Percentiles rank a stretch among this genome's conserved stretches.
These are phyloP conservation scores for Silene uniflora DNA, from an alignment of 148 eudicot species.

Conservation along the genomic window DNA sequence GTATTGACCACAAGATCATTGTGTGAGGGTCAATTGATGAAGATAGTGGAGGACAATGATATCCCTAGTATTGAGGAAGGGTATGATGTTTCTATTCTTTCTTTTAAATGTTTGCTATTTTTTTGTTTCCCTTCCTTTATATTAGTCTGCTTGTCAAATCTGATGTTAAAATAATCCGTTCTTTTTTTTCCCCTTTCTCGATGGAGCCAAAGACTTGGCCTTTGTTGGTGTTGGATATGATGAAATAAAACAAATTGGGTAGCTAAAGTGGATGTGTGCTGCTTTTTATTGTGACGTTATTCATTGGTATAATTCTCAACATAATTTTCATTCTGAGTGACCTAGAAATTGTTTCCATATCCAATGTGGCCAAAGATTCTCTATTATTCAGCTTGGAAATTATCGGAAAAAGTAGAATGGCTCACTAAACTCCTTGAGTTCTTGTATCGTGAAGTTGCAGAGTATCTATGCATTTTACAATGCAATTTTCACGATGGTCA, in stretches of 20 bases:
- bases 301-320: background rate
- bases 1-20: slow-evolving; percentile 46
- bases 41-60: slow-evolving; percentile 63
- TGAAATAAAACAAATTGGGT: background rate
- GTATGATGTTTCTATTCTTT: slow-evolving; percentile 33
- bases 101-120: background rate
- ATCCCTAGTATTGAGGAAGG: slow-evolving; percentile 79
- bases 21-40: slow-evolving; percentile 70
- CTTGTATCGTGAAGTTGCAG: background rate
- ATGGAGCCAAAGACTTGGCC: background rate
- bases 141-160: background rate
- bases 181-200: background rate
- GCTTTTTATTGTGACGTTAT: too few relatives aligned
- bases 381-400: background rate
- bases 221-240: background rate
- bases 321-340: background rate
- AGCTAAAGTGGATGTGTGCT: background rate
- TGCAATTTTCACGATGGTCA: background rate
- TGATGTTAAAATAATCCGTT: background rate
- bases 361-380: background rate
- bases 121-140: slow-evolving; percentile 3
- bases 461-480: background rate
- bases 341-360: background rate
- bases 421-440: background rate
- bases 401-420: background rate